Conservation (phyloP, 164 flowering plant genomes). For the Tinospora cordifolia region DNA sequence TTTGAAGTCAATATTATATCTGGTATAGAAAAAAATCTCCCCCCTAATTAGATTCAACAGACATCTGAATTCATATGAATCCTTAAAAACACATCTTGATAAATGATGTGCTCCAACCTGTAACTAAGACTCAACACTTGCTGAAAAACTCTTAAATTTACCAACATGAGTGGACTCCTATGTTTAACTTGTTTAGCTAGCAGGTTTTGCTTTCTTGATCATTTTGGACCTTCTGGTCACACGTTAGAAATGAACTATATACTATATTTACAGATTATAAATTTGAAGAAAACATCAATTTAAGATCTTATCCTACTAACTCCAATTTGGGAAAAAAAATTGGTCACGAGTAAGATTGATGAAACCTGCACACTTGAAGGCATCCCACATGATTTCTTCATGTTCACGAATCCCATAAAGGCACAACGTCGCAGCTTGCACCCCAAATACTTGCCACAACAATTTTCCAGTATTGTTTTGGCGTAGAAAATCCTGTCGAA, state of each 20-base stretch:
- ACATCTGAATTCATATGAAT: no score
- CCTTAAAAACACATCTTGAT: no score
- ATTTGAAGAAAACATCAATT: not conserved
- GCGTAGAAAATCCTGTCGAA: slow-evolving; percentile 72
- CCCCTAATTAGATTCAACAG: no score
- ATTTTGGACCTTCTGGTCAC: not conserved
- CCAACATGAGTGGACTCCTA: no score
- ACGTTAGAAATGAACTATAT: not conserved
- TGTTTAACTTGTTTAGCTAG: not conserved
- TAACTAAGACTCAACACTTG: no score
- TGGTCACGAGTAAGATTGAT: not conserved
- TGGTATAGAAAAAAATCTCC: no score
- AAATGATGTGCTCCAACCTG: no score
- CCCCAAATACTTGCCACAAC: slow-evolving; percentile 91
- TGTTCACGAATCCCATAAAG: slow-evolving; percentile 81
- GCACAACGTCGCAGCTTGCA: slow-evolving; percentile 72
- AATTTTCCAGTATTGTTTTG: slow-evolving; percentile 96
- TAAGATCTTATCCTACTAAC: not conserved
- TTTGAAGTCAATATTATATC: no score
- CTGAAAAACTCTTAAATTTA: no score
- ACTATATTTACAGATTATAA: not conserved
- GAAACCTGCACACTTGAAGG: slow-evolving; percentile 60
- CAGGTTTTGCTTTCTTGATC: not conserved
- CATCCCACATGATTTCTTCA: slow-evolving; percentile 91
- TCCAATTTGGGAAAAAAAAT: not conserved